phyloP scores from a whole-genome alignment of 176 grass and related monocot species.

The Cenchrus purpureus region DNA sequence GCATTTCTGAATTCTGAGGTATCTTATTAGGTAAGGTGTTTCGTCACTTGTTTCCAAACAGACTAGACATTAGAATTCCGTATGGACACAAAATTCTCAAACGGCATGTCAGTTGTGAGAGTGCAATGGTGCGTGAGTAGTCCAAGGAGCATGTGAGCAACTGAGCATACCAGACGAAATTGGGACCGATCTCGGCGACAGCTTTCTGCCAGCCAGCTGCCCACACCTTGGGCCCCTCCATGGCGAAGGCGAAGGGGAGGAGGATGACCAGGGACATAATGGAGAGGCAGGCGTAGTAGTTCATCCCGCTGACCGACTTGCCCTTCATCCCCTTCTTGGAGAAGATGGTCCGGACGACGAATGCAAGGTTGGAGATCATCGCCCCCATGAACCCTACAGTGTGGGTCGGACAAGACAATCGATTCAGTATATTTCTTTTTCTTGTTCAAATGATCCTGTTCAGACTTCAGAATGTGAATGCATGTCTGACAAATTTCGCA shows the following conservation, averaged over 20 bases:
- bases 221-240: slow-evolving; percentile 95
- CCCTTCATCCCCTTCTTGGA: slow-evolving; percentile 99
- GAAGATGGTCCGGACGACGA: slow-evolving; percentile 92
- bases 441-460: not conserved
- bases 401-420: not conserved
- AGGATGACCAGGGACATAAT: slow-evolving; percentile 90
- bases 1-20: slow-evolving; percentile 13
- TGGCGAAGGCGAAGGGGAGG: slow-evolving; percentile 79
- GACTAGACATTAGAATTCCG: not conserved
- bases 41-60: not conserved
- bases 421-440: slow-evolving; percentile 26
- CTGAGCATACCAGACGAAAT: slow-evolving; percentile 75
- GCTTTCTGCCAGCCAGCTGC: slow-evolving; percentile 89
- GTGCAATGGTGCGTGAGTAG: not conserved
- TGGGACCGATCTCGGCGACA: slow-evolving; percentile 78
- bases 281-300: slow-evolving; percentile 98
- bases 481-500: not conserved
- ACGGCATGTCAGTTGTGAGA: not conserved
- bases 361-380: slow-evolving; percentile 95
- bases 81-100: not conserved
- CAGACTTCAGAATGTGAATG: not conserved
- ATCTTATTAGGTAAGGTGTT: not conserved
- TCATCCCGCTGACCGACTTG: slow-evolving; percentile 92
- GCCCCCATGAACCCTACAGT: slow-evolving; percentile 93
- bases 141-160: slow-evolving; percentile 40